Evolutionary conservation across 371 early-diverging fungal species (phyloP), one percentile per base, ranked within the genome.

Genomic region (Vairimorpha necatrix): DNA sequence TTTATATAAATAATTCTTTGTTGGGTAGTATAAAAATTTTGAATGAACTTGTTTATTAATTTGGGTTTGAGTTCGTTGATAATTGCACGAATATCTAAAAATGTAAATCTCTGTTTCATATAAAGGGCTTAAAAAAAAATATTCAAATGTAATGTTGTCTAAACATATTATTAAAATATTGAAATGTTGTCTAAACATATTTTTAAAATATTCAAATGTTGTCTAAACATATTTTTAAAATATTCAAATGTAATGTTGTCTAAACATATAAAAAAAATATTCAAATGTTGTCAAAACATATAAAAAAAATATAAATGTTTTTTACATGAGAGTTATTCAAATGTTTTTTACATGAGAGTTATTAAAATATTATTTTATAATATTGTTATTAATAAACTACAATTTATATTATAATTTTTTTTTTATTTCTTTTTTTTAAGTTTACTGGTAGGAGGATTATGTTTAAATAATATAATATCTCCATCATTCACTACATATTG

Each of bases 401-500:
- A n/a, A n/a, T n/a, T n/a, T n/a, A n/a, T n/a, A n/a, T n/a, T n/a
- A n/a, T n/a, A n/a, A n/a, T 11, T 42, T 60, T 60, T 26, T 3
- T 9, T 60, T 60, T 60, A 60, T 60, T 60, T 60, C 36, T 74
- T 79, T 63, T 79, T 67, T 66, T 74, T 72, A 46, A 33, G 22
- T 48, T 24, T 34, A 9, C 62, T 62, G 54, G 73, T 78, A n/a
- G 77, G 74, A 16, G 75, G 56, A 67, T 85, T 85, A 16, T 72
- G 36, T 63, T 82, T 84, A 74, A 85, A 86, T 30, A 79, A 69
- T 6, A 88, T 83, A 56, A 89, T 88, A 82, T 89, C 97, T 4
- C 97, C 98, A 85, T 95, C 94, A 81, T 91, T 89, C 39, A 96
- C 92, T 16, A 89, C 86, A 72, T 97, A 95, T 4, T 92, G 93